Evolutionary conservation across 768 basidiomycete genomes (phyloP).

Genomic region (Mycena albidolilacea): DNA sequence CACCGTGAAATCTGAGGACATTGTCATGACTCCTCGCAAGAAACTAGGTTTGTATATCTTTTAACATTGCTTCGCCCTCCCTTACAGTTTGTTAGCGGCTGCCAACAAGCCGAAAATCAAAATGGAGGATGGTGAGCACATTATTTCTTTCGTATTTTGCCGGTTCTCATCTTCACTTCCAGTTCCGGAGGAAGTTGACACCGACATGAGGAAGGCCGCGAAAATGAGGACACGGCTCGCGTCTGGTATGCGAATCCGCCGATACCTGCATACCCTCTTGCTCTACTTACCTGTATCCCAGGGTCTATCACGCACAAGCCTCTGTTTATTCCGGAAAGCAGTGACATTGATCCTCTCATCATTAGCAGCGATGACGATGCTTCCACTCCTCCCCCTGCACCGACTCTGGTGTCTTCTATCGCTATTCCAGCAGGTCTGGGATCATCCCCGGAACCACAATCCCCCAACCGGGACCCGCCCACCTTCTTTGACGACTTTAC

Average conservation of each 20-base stretch:
- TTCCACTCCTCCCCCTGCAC: not conserved
- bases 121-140: not conserved
- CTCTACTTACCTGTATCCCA: not conserved
- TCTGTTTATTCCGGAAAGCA: not conserved
- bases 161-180: too few relatives aligned
- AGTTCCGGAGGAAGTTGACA: not conserved
- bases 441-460: not conserved
- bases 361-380: not conserved
- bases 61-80: not conserved
- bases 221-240: constrained; percentile 12
- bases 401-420: not conserved
- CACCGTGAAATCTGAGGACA: constrained; percentile 2
- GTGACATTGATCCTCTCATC: not conserved
- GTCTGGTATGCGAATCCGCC: not conserved
- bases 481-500: not conserved
- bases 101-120: constrained; percentile 8
- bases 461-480: not conserved
- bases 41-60: not conserved
- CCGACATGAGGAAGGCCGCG: constrained; percentile 17
- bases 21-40: not conserved
- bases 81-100: not conserved
- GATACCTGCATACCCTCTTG: not conserved
- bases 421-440: not conserved
- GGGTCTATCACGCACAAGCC: not conserved
- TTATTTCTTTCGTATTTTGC: not conserved